Percentiles rank a stretch among this genome's conserved stretches.
Evolutionary conservation across 306 rosid species (phyloP).

Genomic region (Vicia faba): DNA sequence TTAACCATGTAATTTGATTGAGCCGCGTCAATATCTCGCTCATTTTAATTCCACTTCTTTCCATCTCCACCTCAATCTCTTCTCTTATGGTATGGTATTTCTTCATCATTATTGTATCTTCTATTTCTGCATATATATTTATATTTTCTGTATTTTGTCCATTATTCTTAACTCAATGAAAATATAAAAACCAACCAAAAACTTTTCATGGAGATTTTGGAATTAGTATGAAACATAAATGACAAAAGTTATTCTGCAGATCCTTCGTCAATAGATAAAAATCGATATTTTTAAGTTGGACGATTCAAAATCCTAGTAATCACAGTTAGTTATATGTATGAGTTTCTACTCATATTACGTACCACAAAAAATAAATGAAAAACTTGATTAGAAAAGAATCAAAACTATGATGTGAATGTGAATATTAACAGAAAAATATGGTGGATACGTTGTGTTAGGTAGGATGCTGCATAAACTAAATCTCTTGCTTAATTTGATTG

Average conservation of each 20-base stretch:
- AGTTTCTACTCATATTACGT: no score
- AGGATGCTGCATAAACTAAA: slow-evolving; percentile 20
- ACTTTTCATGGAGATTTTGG: slow-evolving; percentile 13
- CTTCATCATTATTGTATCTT: background rate
- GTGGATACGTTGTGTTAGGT: slow-evolving; percentile 27
- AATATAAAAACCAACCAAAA: background rate
- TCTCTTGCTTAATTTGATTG: slow-evolving; percentile 27
- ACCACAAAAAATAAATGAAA: no score
- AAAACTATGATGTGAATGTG: no score
- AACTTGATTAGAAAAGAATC: no score
- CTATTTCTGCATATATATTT: background rate
- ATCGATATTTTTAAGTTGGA: no score
- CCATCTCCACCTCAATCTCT: slow-evolving; percentile 31
- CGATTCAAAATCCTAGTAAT: no score
- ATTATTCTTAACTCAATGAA: background rate
- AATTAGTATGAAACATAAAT: slow-evolving; percentile 21
- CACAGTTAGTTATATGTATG: no score
- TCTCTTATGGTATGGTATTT: slow-evolving; percentile 31
- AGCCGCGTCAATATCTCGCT: slow-evolving; percentile 95
- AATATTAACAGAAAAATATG: no score
- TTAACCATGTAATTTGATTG: slow-evolving; percentile 67
- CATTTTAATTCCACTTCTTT: slow-evolving; percentile 40
- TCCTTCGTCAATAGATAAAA: background rate
- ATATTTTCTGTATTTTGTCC: background rate
- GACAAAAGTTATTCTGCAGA: background rate